These are phyloP conservation scores for Xylaria bambusicola DNA, from an alignment of 495 filamentous ascomycete genomes.

Conservation along the genomic window DNA sequence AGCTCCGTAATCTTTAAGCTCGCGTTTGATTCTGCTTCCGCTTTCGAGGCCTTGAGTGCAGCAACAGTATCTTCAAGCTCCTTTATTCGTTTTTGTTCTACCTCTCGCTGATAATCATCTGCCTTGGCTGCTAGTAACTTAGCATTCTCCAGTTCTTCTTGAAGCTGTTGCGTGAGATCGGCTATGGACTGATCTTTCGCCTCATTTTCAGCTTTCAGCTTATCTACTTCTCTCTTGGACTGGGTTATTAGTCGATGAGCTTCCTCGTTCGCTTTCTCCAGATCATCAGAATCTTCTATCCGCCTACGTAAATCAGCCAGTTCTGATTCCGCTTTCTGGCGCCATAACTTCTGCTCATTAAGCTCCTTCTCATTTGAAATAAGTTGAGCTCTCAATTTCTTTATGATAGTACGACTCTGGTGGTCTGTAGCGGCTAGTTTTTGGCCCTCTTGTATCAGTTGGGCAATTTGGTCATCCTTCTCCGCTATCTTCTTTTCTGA, in stretches of 20 bases:
- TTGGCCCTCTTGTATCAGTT: constrained; percentile 90
- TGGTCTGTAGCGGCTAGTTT: constrained; percentile 84
- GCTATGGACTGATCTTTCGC: constrained; percentile 65
- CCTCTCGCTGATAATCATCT: constrained; percentile 66
- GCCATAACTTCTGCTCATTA: constrained; percentile 61
- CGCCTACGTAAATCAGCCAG: constrained; percentile 58
- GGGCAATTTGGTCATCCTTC: constrained; percentile 85
- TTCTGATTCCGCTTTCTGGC: constrained; percentile 69
- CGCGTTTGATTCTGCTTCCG: constrained; percentile 66
- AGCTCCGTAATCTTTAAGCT: constrained; percentile 69
- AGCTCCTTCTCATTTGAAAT: constrained; percentile 65
- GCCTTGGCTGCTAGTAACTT: constrained; percentile 67
- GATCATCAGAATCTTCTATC: constrained; percentile 63
- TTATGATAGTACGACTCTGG: constrained; percentile 77
- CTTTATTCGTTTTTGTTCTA: constrained; percentile 63
- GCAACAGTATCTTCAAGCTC: constrained; percentile 76
- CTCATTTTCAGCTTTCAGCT: constrained; percentile 64
- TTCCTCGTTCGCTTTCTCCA: constrained; percentile 67
- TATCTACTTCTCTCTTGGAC: constrained; percentile 70
- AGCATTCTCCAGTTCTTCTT: constrained; percentile 65
- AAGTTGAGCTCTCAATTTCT: constrained; percentile 70
- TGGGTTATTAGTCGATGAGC: constrained; percentile 65
- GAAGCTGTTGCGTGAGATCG: constrained; percentile 70
- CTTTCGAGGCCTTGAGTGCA: constrained; percentile 73
- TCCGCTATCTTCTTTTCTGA: constrained; percentile 77